phyloP scores from a whole-genome alignment of 2,329 filamentous ascomycete genomes.

The Dissoconium aciculare region DNA sequence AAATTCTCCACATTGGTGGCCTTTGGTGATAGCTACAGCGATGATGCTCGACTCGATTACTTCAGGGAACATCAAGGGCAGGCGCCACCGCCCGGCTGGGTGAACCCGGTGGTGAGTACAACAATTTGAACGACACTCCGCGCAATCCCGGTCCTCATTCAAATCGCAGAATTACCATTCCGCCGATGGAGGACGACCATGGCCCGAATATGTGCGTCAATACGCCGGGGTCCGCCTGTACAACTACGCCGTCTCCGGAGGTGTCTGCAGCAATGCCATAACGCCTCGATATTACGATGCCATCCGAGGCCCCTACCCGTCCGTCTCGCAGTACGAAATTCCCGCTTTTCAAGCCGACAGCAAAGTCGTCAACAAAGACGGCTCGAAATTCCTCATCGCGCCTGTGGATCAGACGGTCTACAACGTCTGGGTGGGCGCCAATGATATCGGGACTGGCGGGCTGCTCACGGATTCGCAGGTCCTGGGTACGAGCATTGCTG shows the following conservation, averaged over 20 bases:
- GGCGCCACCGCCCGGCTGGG: slow-evolving; percentile 48
- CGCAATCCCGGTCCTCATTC: slow-evolving; percentile 1
- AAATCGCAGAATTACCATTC: slow-evolving; percentile 29
- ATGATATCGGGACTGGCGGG: slow-evolving; percentile 53
- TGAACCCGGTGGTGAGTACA: slow-evolving; percentile 30
- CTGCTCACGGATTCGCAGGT: slow-evolving; percentile 53
- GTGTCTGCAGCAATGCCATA: slow-evolving; percentile 56
- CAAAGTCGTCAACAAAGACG: slow-evolving; percentile 21
- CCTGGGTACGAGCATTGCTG: slow-evolving; percentile 42
- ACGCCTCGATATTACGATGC: slow-evolving; percentile 39
- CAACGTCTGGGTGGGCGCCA: slow-evolving; percentile 67
- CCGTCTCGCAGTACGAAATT: slow-evolving; percentile 30
- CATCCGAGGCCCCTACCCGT: slow-evolving; percentile 44
- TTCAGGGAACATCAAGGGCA: slow-evolving; percentile 43
- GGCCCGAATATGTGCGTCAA: slow-evolving; percentile 52
- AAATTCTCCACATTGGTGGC: slow-evolving; percentile 49
- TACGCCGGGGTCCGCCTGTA: slow-evolving; percentile 39
- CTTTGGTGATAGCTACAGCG: slow-evolving; percentile 59
- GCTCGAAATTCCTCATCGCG: slow-evolving; percentile 29
- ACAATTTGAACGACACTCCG: slow-evolving; percentile 2
- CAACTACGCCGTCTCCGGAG: slow-evolving; percentile 48
- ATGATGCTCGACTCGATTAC: slow-evolving; percentile 52
- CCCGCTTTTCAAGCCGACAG: slow-evolving; percentile 34
- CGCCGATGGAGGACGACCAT: slow-evolving; percentile 50
- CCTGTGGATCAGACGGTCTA: slow-evolving; percentile 51